phyloP scores from a whole-genome alignment of 2,329 filamentous ascomycete genomes.

The Penicillium sp. region DNA sequence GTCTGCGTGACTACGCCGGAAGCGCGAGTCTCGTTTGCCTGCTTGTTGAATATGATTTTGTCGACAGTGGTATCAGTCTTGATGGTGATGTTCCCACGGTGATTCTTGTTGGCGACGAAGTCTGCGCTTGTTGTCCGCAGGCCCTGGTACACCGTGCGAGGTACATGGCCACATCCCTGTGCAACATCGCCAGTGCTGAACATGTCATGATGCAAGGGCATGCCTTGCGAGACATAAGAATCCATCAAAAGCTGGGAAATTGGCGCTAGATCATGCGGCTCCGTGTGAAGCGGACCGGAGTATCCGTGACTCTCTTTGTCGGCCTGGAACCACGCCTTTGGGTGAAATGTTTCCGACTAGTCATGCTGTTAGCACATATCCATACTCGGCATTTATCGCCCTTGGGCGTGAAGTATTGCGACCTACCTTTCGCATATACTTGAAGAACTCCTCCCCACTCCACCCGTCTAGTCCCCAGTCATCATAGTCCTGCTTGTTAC shows the following conservation, averaged over 20 bases:
- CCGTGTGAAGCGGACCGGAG: slow-evolving; percentile 47
- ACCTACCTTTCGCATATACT: slow-evolving; percentile 47
- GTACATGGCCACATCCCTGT: slow-evolving; percentile 50
- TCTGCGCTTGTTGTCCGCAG: slow-evolving; percentile 48
- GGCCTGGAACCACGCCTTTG: slow-evolving; percentile 50
- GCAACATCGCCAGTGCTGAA: slow-evolving; percentile 47
- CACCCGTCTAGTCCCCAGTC: slow-evolving; percentile 49
- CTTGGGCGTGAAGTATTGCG: neutral
- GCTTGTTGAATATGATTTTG: slow-evolving; percentile 42
- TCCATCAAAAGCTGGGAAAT: slow-evolving; percentile 50
- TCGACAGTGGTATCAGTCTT: slow-evolving; percentile 45
- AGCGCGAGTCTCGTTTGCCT: slow-evolving; percentile 34
- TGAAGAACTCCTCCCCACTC: slow-evolving; percentile 51
- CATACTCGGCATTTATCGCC: neutral
- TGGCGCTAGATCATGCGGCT: slow-evolving; percentile 51
- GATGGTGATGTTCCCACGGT: slow-evolving; percentile 42
- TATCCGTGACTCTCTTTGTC: slow-evolving; percentile 43
- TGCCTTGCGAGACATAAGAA: slow-evolving; percentile 48
- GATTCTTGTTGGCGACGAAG: slow-evolving; percentile 42
- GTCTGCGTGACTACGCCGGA: slow-evolving; percentile 24
- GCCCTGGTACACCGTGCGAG: slow-evolving; percentile 47
- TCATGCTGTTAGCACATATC: neutral
- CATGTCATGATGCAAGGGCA: slow-evolving; percentile 52
- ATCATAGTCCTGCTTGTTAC: slow-evolving; percentile 42
- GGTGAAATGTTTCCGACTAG: slow-evolving; percentile 50